Conservation (phyloP, 2,329 filamentous ascomycete genomes). For the Cylindrodendrum hubeiense region DNA sequence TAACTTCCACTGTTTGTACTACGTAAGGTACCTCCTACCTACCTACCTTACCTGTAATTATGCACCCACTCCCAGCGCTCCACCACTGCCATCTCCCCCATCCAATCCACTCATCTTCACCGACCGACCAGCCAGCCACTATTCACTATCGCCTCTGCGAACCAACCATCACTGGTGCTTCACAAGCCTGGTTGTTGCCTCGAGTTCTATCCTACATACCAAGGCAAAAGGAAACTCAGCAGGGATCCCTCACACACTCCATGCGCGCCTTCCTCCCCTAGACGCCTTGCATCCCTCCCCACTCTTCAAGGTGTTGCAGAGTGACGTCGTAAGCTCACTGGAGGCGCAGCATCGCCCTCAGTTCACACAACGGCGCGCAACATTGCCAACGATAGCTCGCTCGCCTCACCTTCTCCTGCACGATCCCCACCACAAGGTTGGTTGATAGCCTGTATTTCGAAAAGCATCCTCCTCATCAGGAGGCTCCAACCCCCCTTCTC, state of each 20-base stretch:
- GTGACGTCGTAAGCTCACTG: slow-evolving; percentile 1
- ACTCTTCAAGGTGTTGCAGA: neutral
- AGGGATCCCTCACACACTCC: too few species aligned
- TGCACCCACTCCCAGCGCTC: neutral
- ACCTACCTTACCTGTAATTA: neutral
- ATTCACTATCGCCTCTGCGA: neutral
- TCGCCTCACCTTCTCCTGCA: neutral
- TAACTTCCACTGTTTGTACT: too few species aligned
- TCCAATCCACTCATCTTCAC: neutral
- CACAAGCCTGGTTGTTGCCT: neutral
- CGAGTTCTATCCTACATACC: neutral
- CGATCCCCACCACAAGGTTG: neutral
- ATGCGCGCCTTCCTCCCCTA: too few species aligned
- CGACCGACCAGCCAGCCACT: neutral
- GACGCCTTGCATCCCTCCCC: neutral
- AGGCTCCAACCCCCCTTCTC: neutral
- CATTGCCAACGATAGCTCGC: neutral
- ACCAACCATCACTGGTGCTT: neutral
- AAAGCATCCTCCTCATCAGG: neutral
- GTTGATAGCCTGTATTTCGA: neutral
- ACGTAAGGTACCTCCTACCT: too few species aligned
- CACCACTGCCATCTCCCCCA: neutral
- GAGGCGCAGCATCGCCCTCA: neutral
- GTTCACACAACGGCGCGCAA: neutral
- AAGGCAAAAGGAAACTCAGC: neutral